Evolutionary conservation across 2,329 filamentous ascomycete genomes (phyloP).

Genomic region (Clarireedia hainanense): DNA sequence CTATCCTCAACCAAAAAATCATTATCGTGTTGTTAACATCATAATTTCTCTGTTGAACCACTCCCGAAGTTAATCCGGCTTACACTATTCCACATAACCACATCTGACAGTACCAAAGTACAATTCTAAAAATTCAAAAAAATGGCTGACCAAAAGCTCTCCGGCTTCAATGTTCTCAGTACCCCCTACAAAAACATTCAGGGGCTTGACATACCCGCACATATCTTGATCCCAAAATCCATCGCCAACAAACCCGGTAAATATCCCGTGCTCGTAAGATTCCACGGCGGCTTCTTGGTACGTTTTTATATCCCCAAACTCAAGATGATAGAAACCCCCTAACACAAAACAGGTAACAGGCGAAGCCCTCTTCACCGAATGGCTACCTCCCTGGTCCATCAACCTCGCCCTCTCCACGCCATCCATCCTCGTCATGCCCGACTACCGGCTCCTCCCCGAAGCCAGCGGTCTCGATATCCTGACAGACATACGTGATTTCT

Average conservation of each 20-base stretch:
- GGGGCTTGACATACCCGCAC: background rate
- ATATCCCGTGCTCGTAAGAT: conserved; percentile 9
- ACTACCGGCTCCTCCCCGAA: conserved; percentile 45
- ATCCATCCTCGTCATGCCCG: conserved; percentile 38
- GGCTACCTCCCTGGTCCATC: background rate
- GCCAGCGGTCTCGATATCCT: conserved; percentile 38
- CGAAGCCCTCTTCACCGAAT: background rate
- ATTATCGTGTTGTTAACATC: too few relatives aligned
- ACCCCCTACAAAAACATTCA: background rate
- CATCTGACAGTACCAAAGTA: background rate
- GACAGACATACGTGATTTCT: conserved; percentile 39
- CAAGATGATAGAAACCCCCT: background rate
- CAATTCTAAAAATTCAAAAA: background rate
- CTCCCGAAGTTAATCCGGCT: too few relatives aligned
- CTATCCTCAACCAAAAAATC: too few relatives aligned
- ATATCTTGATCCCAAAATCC: conserved; percentile 11
- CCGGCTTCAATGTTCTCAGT: background rate
- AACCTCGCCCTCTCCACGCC: background rate
- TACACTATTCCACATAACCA: too few relatives aligned
- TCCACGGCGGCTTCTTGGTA: conserved; percentile 10
- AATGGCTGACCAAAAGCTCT: background rate
- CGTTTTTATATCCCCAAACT: background rate
- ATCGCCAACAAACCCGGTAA: background rate
- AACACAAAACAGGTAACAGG: background rate
- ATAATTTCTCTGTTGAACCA: too few relatives aligned